Conservation (phyloP, 192 early-diverging fungal genomes). For the Podila horticola region DNA sequence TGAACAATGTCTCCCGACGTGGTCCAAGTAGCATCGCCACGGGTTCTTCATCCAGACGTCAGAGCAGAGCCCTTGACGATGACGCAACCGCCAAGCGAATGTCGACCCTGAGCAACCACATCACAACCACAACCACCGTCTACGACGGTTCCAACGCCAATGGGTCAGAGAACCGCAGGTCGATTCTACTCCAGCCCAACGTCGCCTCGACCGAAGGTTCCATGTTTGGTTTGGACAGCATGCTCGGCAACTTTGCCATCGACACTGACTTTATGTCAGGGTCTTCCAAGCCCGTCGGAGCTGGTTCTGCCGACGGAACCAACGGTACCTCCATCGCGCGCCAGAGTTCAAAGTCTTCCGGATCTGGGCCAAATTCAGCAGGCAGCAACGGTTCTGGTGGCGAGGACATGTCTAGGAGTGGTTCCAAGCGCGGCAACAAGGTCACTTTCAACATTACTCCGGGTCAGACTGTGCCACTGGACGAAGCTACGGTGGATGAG, state of each 20-base stretch:
- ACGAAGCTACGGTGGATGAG: conserved; percentile 22
- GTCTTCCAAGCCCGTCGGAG: not conserved
- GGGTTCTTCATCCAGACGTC: conserved; percentile 10
- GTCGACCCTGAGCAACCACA: conserved; percentile 16
- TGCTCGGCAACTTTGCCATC: conserved; percentile 23
- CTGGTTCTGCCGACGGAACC: not conserved
- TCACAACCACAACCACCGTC: not conserved
- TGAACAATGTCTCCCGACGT: not conserved
- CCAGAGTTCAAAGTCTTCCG: conserved; percentile 1
- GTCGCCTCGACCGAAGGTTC: not conserved
- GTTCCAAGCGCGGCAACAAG: conserved; percentile 32
- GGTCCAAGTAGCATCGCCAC: not conserved
- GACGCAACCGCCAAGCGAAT: conserved; percentile 11
- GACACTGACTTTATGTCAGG: conserved; percentile 19
- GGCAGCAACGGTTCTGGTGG: not conserved
- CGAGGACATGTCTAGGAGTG: not conserved
- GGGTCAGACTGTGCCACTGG: conserved; percentile 4
- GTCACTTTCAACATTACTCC: conserved; percentile 13
- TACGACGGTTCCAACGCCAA: not conserved
- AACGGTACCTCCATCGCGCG: not conserved
- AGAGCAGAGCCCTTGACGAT: conserved; percentile 22
- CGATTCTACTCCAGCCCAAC: conserved; percentile 11
- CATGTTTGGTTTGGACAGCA: conserved; percentile 12
- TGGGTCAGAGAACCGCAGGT: conserved; percentile 12
- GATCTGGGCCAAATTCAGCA: conserved; percentile 3